Base-by-base conservation (phyloP, 148 eudicot species). In the Camellia granthamiana region DNA sequence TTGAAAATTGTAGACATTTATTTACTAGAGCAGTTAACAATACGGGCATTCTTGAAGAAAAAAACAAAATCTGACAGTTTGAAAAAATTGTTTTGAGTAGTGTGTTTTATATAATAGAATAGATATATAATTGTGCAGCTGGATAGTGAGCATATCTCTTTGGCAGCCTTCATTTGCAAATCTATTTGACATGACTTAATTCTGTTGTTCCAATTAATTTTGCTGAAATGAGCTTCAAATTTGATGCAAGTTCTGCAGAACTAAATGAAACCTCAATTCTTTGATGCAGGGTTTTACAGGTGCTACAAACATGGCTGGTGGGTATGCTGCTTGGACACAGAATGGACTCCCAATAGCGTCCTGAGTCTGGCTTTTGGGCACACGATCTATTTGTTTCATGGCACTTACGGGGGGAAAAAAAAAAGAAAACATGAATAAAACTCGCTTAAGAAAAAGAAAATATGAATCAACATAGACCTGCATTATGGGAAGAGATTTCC, bases 241-340 rank as follows among this genome's bases (percentile, higher is more conserved):
- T 69, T 52, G 62, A 55, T 79, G 6, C 18, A 43, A 47, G 43
- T 49, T 63, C 47, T 23, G 66, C 44, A 49, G 51, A 59, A 42
- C 13, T 75, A 44, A 30, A 55, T 42, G 21, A 60, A 42, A 3
- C 16, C 7, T 59, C 3, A 49, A 16, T 81, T 10, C 43, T 58
- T 18, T 64, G n/a, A 9, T 72, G 85, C 94, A 93, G 94, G 93
- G 97, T 1, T 93, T 82, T 64, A 91, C 90, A 5, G 90, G 88
- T 8, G 69, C 91, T 58, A 77, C 88, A 3, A 90, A 93, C 58
- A 65, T 91, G 11, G 90, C 93, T 49, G 97, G 97, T 51, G 97
- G 97, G 54, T 91, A 82, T 74, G 83, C 87, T 18, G 90, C 94
- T 64, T 93, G 97, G 97, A 69, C 80, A 8, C 87, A 90, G 78